A percentile compares a stretch with the other conserved stretches of the same genome.
phyloP scores from a whole-genome alignment of 176 grass and related monocot species.

The Oryza coarctata region DNA sequence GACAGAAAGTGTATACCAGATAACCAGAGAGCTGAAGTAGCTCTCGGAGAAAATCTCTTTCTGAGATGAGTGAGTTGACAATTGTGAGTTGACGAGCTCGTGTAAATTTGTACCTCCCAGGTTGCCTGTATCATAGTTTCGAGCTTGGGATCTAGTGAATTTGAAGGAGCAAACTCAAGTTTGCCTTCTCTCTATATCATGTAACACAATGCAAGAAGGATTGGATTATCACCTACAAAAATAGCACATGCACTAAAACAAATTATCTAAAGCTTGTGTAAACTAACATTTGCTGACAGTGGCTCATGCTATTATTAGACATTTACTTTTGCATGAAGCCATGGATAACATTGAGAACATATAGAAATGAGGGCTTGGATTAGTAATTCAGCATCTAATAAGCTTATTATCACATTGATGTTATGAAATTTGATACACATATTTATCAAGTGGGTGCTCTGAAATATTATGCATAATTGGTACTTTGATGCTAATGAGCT shows the following conservation, averaged over 20 bases:
- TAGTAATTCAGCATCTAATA: slow-evolving; percentile 5
- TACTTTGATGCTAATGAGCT: not conserved
- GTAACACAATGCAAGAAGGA: slow-evolving; percentile 20
- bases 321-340: slow-evolving; percentile 6
- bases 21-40: slow-evolving; percentile 24
- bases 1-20: slow-evolving; percentile 14
- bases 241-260: slow-evolving; percentile 1
- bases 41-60: slow-evolving; percentile 25
- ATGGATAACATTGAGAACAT: not conserved
- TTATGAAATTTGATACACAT: not conserved
- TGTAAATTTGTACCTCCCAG: slow-evolving; percentile 28
- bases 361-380: not conserved
- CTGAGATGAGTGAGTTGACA: slow-evolving; percentile 1
- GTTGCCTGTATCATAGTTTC: slow-evolving; percentile 40
- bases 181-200: slow-evolving; percentile 18
- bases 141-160: slow-evolving; percentile 31
- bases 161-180: slow-evolving; percentile 32
- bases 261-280: slow-evolving; percentile 14
- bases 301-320: slow-evolving; percentile 9
- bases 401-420: not conserved
- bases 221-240: not conserved
- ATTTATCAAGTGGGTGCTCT: slow-evolving; percentile 20
- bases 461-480: slow-evolving; percentile 2
- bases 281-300: not conserved
- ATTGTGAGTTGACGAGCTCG: slow-evolving; percentile 5